These are phyloP conservation scores for Populus ilicifolia DNA, from an alignment of 345 rosid genomes.

Conservation along the genomic window DNA sequence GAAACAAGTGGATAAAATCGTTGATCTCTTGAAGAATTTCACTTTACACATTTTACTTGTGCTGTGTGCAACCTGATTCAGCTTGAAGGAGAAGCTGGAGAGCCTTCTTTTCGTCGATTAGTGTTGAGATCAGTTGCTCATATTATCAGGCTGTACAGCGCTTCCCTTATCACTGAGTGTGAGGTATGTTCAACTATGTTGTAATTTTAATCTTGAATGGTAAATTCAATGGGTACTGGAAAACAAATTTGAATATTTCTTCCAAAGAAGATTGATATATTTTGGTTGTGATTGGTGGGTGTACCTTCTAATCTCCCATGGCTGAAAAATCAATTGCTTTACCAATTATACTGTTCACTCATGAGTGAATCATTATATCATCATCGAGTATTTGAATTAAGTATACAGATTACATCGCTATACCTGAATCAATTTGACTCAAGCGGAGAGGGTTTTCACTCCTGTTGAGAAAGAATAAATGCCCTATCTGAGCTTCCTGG, in stretches of 20 bases:
- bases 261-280: background rate
- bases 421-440: no score
- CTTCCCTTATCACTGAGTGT: conserved; percentile 87
- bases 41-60: background rate
- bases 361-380: background rate
- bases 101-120: conserved; percentile 92
- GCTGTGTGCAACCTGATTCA: conserved; percentile 32
- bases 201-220: conserved; percentile 8
- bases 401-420: background rate
- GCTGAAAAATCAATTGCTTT: background rate
- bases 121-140: conserved; percentile 97
- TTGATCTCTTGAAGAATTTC: background rate
- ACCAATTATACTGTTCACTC: background rate
- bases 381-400: background rate
- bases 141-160: conserved; percentile 81
- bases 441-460: no score
- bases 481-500: no score
- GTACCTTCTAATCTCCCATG: background rate
- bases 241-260: background rate
- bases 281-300: background rate
- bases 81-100: conserved; percentile 95
- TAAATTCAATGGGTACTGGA: background rate
- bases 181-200: conserved; percentile 55
- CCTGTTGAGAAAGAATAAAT: no score
- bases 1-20: background rate